A percentile compares a stretch with the other conserved stretches of the same genome.
Conservation (phyloP, 2,329 filamentous ascomycete species). For the Epicoccum sorghinum region DNA sequence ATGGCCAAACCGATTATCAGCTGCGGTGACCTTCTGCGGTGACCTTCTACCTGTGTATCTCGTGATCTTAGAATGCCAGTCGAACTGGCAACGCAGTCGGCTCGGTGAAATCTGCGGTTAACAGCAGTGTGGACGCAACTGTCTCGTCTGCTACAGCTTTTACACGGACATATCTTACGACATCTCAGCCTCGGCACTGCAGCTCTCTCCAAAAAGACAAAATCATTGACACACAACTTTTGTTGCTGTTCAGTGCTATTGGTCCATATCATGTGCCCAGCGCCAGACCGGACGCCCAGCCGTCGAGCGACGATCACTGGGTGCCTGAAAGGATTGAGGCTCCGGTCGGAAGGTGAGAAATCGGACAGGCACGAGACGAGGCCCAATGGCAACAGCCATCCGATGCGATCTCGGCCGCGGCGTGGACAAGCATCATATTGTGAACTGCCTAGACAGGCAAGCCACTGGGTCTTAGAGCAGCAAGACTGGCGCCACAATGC, state of each 20-base stretch:
- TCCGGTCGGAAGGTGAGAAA: conserved; percentile 4
- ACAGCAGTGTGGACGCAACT: no score
- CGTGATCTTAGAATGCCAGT: no score
- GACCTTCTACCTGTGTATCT: no score
- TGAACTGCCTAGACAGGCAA: conserved; percentile 6
- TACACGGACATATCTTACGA: no score
- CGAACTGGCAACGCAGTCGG: no score
- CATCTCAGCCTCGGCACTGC: no score
- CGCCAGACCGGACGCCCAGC: neutral
- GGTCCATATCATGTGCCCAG: neutral
- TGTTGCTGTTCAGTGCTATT: neutral
- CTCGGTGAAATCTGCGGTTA: no score
- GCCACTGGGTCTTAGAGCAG: neutral
- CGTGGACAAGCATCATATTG: conserved; percentile 8
- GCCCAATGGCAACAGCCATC: neutral
- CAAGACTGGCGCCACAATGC: conserved; percentile 5
- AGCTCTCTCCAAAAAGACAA: neutral
- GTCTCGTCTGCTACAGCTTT: no score
- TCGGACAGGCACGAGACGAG: conserved; percentile 13
- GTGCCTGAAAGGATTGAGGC: conserved; percentile 11
- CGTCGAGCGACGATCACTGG: neutral
- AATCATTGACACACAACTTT: neutral
- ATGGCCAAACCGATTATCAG: no score
- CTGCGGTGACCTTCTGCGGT: no score
- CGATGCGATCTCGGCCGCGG: conserved; percentile 10